Evolutionary conservation across 176 grass and related monocot genomes (phyloP), one percentile per base, ranked within the genome.

Genomic region (Musa beccarii): DNA sequence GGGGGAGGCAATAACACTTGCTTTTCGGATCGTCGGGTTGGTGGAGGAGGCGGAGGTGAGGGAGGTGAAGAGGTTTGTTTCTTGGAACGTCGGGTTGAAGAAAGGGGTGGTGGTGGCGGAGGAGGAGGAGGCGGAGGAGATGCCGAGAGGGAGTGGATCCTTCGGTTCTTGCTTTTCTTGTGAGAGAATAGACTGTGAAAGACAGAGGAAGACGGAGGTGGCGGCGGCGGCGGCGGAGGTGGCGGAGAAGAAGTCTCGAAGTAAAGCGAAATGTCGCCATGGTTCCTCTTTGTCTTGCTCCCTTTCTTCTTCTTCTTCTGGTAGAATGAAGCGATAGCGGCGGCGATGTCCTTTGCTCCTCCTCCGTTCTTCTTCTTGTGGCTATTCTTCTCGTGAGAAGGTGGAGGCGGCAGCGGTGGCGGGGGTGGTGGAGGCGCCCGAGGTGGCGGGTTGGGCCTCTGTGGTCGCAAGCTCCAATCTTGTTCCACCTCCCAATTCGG

Each of bases 291-390:
- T 54, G 77, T 84, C 72, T 85, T 93, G 81, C 83, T 94, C 72
- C 79, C 83, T 64, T 84, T 85, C 75, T 91, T 91, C 80, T 89
- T 91, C 88, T 89, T 91, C 88, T 92, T 99, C 83, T 89, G 86
- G 73, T 91, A 91, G 71, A 94, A 94, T 14, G 81, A 72, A 52
- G 95, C 83, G 68, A 94, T 94, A 68, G 95, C 88, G 25, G 86
- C 81, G 13, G 95, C 95, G 29, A 94, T 75, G 78, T 99, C 95
- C 79, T 99, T 99, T n/a, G 90, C 86, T 12, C 95, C 84, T 19
- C 88, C 82, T 22, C 86, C 86, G 68, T 79, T 86, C 10, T 81
- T 83, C 83, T 87, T 99, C 84, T 94, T 92, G 59, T 88, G 89
- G 80, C 80, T 92, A 71, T 83, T 81, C 19, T 83, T 81, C 76